Evolutionary conservation across 1,139 yeast species (phyloP).

Genomic region (Suhomyces anneliseae): DNA sequence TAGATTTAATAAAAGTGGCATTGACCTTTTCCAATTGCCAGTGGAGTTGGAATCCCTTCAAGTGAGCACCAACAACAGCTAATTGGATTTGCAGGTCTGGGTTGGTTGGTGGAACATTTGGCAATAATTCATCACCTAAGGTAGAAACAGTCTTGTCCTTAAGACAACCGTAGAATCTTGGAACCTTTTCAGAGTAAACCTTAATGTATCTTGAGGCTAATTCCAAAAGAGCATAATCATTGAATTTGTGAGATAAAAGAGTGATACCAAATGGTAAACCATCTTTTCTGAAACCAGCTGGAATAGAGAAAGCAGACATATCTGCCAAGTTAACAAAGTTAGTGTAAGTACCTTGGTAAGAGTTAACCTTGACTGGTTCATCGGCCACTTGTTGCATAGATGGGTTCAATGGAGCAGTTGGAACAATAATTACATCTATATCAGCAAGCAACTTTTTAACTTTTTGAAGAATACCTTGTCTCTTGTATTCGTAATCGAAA

Average conservation of each 20-base stretch:
- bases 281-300: slow-evolving; percentile 81
- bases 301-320: slow-evolving; percentile 86
- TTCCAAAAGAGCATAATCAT: slow-evolving; percentile 85
- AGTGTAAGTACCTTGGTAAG: slow-evolving; percentile 94
- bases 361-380: slow-evolving; percentile 83
- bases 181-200: slow-evolving; percentile 24
- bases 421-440: slow-evolving; percentile 78
- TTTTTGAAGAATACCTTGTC: slow-evolving; percentile 71
- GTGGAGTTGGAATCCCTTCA: slow-evolving; percentile 83
- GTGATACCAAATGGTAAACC: slow-evolving; percentile 92
- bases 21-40: slow-evolving; percentile 90
- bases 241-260: slow-evolving; percentile 73
- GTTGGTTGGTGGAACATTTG: slow-evolving; percentile 39
- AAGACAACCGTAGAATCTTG: slow-evolving; percentile 41
- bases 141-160: slow-evolving; percentile 39
- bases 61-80: slow-evolving; percentile 96
- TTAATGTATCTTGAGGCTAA: slow-evolving; percentile 71
- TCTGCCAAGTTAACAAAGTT: slow-evolving; percentile 95
- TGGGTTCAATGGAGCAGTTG: slow-evolving; percentile 93
- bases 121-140: slow-evolving; percentile 32
- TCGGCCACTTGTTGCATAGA: slow-evolving; percentile 64
- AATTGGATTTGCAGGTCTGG: slow-evolving; percentile 43
- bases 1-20: slow-evolving; percentile 67
- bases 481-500: slow-evolving; percentile 79
- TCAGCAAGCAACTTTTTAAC: slow-evolving; percentile 55